These are phyloP conservation scores for Mortierella sp. DNA, from an alignment of 371 early-diverging fungal genomes.

Conservation along the genomic window DNA sequence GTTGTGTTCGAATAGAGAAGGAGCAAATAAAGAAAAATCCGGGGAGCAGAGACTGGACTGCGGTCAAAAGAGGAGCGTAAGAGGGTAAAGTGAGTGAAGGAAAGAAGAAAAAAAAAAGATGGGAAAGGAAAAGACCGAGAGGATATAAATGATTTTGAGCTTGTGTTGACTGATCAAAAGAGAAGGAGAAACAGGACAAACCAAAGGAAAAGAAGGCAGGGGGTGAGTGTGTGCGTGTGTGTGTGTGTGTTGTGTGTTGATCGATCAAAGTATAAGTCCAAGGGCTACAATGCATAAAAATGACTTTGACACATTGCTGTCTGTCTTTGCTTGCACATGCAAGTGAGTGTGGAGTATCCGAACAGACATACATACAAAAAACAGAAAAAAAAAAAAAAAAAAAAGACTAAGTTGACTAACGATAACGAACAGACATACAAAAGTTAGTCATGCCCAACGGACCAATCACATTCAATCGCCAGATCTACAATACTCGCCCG, in stretches of 20 bases:
- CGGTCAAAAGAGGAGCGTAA: neutral
- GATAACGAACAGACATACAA: neutral
- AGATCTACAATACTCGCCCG: neutral
- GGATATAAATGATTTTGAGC: constrained; percentile 14
- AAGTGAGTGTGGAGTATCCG: neutral
- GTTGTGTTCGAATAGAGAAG: neutral
- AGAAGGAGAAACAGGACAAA: neutral
- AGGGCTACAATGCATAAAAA: neutral
- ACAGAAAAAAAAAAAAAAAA: neutral
- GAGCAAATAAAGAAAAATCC: neutral
- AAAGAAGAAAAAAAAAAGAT: constrained; percentile 6
- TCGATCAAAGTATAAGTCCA: too few relatives aligned
- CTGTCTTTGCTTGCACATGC: constrained; percentile 13
- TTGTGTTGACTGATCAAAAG: neutral
- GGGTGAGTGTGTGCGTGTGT: too few relatives aligned
- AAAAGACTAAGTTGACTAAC: neutral
- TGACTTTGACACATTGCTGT: constrained; percentile 1
- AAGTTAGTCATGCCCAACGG: constrained; percentile 6
- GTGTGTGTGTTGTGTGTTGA: neutral
- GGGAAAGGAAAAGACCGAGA: neutral
- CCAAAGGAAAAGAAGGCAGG: neutral
- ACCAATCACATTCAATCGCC: neutral
- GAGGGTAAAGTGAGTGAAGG: neutral
- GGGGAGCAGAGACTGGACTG: neutral
- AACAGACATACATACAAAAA: too few relatives aligned